phyloP scores from a whole-genome alignment of 306 rosid species.

The Dicorynia guianensis region DNA sequence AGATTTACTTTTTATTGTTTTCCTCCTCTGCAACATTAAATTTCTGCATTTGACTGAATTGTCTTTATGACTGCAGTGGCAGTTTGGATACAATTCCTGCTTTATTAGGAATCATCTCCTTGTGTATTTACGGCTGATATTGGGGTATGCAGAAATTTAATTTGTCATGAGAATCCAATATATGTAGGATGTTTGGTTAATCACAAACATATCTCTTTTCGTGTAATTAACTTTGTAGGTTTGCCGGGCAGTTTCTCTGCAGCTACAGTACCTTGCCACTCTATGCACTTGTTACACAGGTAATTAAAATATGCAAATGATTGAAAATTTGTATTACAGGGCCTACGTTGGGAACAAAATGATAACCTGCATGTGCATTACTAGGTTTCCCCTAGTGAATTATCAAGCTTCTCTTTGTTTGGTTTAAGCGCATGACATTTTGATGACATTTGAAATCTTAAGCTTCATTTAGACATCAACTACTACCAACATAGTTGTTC shows the following conservation, averaged over 20 bases:
- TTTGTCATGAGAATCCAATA: neutral
- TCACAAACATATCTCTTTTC: slow-evolving; percentile 32
- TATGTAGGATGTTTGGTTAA: slow-evolving; percentile 18
- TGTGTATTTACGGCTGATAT: slow-evolving; percentile 79
- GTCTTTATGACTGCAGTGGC: slow-evolving; percentile 78
- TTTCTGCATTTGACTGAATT: slow-evolving; percentile 38
- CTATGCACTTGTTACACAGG: slow-evolving; percentile 98
- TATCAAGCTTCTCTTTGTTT: neutral
- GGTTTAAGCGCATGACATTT: neutral
- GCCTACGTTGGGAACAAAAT: neutral
- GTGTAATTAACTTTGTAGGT: slow-evolving; percentile 53
- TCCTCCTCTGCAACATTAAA: slow-evolving; percentile 1
- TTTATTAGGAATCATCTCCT: slow-evolving; percentile 76
- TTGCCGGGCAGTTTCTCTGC: slow-evolving; percentile 93
- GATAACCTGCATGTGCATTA: neutral
- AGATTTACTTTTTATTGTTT: neutral
- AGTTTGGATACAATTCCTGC: slow-evolving; percentile 91
- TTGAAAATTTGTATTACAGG: neutral
- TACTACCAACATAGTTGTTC: neutral
- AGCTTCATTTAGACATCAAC: slow-evolving; percentile 8
- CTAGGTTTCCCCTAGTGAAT: neutral
- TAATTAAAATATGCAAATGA: slow-evolving; percentile 21
- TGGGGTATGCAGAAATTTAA: slow-evolving; percentile 75
- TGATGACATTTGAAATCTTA: slow-evolving; percentile 4
- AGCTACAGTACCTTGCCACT: slow-evolving; percentile 98